Base-by-base conservation (phyloP, 2,329 filamentous ascomycete genomes). In the Hypoxylon sp. region DNA sequence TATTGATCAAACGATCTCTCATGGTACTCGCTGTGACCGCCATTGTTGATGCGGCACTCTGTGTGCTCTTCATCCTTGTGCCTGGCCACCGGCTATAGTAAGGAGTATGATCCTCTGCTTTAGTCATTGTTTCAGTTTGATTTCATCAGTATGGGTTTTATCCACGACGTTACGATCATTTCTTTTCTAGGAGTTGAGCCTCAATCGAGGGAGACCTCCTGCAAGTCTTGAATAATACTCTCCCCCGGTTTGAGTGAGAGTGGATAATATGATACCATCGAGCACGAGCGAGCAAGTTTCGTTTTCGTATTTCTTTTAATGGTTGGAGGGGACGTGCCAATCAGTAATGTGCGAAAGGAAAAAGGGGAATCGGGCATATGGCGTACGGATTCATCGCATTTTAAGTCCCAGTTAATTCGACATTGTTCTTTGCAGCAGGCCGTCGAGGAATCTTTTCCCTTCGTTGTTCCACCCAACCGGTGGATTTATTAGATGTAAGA, bases 41-140 rank as follows among this genome's bases (percentile, higher is more conserved):
- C 26, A 77, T 96, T 30, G 84, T 96, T 57, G 92, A 95, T 69
- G 89, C 92, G 2, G 92, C 89, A n/a, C 81, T 98, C 12, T 93
- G 92, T 73, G 86, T 96, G 61, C 83, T 99, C 24, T 99, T 99
- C 81, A 94, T 97, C 72, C 90, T 99, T 62, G 96, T 99, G 3
- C 96, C 96, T 1, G 95, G 96, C 57, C 96, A 92, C 77, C 84
- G 91, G 65, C 84, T 96, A 45, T 96, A 76, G 65, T 9, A 48
- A 51, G 18, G 40, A 42, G 46, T 12, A 52, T 36, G 28, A 28
- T 40, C 18, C 11, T 46, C 16, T 22, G 16, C 49, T 53, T 51
- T 45, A 45, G 44, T 18, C 61, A 18, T 33, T n/a, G 32, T 42
- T 36, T 24, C 26, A 7, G 6, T 33, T 38, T 42, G 38, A 30